These are phyloP conservation scores for Trametes villosa DNA, from an alignment of 768 basidiomycete genomes.

Conservation along the genomic window DNA sequence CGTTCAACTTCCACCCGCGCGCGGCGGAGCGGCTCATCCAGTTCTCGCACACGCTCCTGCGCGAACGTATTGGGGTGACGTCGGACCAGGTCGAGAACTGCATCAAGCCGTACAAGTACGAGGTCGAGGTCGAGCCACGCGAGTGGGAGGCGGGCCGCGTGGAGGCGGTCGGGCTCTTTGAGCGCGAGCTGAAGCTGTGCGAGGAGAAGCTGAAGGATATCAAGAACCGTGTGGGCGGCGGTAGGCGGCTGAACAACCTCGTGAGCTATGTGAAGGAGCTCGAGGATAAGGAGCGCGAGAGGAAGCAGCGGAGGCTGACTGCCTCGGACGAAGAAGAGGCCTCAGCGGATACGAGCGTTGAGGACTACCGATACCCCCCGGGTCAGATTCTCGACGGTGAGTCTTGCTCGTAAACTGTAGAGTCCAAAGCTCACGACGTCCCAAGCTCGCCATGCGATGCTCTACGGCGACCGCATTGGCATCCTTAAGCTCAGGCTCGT, in stretches of 20 bases:
- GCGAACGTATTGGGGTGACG: slow-evolving; percentile 92
- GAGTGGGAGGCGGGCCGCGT: slow-evolving; percentile 92
- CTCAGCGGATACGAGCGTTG: slow-evolving; percentile 47
- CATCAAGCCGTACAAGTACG: slow-evolving; percentile 99
- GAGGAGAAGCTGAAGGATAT: slow-evolving; percentile 89
- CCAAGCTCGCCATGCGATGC: slow-evolving; percentile 90
- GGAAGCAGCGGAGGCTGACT: slow-evolving; percentile 55
- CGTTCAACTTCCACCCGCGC: slow-evolving; percentile 88
- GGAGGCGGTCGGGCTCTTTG: slow-evolving; percentile 76
- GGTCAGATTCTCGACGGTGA: slow-evolving; percentile 91
- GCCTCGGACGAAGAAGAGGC: slow-evolving; percentile 41
- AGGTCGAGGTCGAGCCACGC: slow-evolving; percentile 89
- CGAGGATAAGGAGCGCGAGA: slow-evolving; percentile 77
- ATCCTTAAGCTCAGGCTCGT: slow-evolving; percentile 86
- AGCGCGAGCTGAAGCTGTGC: slow-evolving; percentile 83
- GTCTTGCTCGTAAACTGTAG: slow-evolving; percentile 27
- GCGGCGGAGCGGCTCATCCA: slow-evolving; percentile 89
- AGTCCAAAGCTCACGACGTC: neutral
- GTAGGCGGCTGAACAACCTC: slow-evolving; percentile 74
- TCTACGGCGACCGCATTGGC: slow-evolving; percentile 79
- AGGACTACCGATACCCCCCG: slow-evolving; percentile 89
- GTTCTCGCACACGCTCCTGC: slow-evolving; percentile 90
- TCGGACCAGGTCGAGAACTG: slow-evolving; percentile 99
- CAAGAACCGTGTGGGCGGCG: slow-evolving; percentile 85
- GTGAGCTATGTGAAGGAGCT: slow-evolving; percentile 80